A percentile compares a stretch with the other conserved stretches of the same genome.
Evolutionary conservation across 1,284 basidiomycete genomes (phyloP).

Genomic region (Pyrrhoderma noxium): DNA sequence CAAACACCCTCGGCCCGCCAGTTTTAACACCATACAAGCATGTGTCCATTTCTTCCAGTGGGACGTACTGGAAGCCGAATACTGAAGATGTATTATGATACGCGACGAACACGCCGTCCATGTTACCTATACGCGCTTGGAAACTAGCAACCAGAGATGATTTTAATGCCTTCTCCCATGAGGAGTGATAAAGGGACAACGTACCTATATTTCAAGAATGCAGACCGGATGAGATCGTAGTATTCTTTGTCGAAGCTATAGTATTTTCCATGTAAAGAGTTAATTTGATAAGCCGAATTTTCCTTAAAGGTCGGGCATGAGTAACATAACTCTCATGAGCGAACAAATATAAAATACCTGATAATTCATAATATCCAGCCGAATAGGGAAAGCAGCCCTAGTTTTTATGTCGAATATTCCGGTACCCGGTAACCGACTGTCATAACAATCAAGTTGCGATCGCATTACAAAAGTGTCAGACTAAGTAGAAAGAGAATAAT

Average conservation of each 20-base stretch:
- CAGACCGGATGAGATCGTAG: slow-evolving; percentile 88
- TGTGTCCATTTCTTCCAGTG: slow-evolving; percentile 83
- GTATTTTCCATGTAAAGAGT: slow-evolving; percentile 47
- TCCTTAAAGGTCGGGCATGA: no score
- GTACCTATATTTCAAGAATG: slow-evolving; percentile 93
- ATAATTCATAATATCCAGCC: slow-evolving; percentile 83
- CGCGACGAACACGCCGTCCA: slow-evolving; percentile 95
- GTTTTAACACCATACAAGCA: slow-evolving; percentile 59
- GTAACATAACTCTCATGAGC: no score
- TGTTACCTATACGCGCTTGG: slow-evolving; percentile 93
- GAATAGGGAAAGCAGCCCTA: slow-evolving; percentile 77
- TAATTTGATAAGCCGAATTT: slow-evolving; percentile 74
- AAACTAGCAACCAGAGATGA: slow-evolving; percentile 51
- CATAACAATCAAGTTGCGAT: slow-evolving; percentile 89
- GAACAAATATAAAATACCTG: slow-evolving; percentile 38
- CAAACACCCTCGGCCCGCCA: slow-evolving; percentile 58
- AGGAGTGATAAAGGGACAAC: no score
- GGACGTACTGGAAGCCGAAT: slow-evolving; percentile 94
- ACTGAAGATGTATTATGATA: slow-evolving; percentile 89
- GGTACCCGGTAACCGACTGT: slow-evolving; percentile 76
- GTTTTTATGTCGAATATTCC: slow-evolving; percentile 98
- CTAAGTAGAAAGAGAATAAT: slow-evolving; percentile 31
- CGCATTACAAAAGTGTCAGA: slow-evolving; percentile 82
- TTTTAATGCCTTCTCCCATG: no score
- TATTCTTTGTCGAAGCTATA: slow-evolving; percentile 87